Conservation (phyloP, 2,329 filamentous ascomycete species). For the Colletotrichum camelliae region DNA sequence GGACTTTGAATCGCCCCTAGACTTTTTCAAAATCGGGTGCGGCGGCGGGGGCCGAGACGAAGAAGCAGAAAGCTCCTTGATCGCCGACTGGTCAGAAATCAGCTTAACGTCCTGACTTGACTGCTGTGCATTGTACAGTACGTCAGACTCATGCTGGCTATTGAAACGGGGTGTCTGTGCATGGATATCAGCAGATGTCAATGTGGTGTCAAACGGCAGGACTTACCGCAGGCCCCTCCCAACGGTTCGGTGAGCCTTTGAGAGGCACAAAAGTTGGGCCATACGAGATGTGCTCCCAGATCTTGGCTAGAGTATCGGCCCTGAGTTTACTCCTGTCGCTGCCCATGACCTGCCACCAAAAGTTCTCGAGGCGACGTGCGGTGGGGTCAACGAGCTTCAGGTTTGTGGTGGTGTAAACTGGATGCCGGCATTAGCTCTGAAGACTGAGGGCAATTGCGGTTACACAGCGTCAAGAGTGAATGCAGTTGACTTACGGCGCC, state of each 20-base stretch:
- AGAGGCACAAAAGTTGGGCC: constrained; percentile 64
- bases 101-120: constrained; percentile 7
- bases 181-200: constrained; percentile 2
- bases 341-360: constrained; percentile 71
- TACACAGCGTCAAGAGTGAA: not conserved
- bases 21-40: constrained; percentile 67
- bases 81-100: constrained; percentile 25
- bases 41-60: constrained; percentile 53
- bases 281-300: constrained; percentile 64
- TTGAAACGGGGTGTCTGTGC: constrained; percentile 21
- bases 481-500: constrained; percentile 19
- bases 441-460: not conserved
- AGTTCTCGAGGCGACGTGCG: constrained; percentile 66
- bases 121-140: constrained; percentile 12
- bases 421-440: not conserved
- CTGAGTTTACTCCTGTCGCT: constrained; percentile 60
- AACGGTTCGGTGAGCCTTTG: constrained; percentile 56
- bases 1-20: constrained; percentile 56
- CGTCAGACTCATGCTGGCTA: constrained; percentile 21
- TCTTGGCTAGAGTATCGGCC: constrained; percentile 56
- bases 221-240: constrained; percentile 55
- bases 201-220: not conserved
- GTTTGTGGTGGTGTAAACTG: constrained; percentile 67
- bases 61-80: constrained; percentile 38
- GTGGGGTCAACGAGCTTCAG: constrained; percentile 66